These are phyloP conservation scores for Syzygium malaccense DNA, from an alignment of 441 rosid species.

Conservation along the genomic window DNA sequence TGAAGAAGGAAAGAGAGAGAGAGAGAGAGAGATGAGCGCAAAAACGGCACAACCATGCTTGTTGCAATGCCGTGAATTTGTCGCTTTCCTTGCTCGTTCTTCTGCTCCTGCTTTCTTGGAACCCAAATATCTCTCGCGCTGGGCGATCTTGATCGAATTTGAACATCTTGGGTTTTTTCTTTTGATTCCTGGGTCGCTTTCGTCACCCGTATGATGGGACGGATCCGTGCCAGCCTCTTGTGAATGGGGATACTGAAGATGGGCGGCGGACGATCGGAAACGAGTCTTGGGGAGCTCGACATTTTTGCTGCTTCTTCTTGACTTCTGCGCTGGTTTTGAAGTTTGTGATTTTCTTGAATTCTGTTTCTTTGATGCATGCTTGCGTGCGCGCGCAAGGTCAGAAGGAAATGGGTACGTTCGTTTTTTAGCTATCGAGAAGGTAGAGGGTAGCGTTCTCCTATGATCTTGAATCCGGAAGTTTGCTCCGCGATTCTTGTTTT, in stretches of 20 bases:
- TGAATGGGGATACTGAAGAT: background rate
- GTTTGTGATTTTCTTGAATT: background rate
- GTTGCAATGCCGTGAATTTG: background rate
- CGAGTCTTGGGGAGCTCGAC: background rate
- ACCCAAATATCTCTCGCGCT: background rate
- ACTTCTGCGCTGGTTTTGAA: background rate
- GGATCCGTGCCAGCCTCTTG: no score
- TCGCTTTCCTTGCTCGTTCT: background rate
- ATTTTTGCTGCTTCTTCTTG: background rate
- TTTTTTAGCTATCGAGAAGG: background rate
- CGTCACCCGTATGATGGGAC: background rate
- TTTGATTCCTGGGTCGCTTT: background rate
- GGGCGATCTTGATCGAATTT: background rate
- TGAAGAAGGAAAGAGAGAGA: background rate
- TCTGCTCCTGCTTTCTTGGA: background rate
- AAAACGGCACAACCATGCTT: background rate
- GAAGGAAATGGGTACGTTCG: background rate
- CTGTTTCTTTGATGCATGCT: background rate
- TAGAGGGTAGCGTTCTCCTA: background rate
- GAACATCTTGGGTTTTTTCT: background rate
- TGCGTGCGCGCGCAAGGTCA: background rate
- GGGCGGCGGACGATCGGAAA: background rate
- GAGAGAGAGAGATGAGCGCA: background rate
- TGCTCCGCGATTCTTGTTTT: background rate
- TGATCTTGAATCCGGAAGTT: background rate